Evolutionary conservation across 2,329 filamentous ascomycete species (phyloP), one percentile per base, ranked within the genome.

Genomic region (Fusarium sp.): DNA sequence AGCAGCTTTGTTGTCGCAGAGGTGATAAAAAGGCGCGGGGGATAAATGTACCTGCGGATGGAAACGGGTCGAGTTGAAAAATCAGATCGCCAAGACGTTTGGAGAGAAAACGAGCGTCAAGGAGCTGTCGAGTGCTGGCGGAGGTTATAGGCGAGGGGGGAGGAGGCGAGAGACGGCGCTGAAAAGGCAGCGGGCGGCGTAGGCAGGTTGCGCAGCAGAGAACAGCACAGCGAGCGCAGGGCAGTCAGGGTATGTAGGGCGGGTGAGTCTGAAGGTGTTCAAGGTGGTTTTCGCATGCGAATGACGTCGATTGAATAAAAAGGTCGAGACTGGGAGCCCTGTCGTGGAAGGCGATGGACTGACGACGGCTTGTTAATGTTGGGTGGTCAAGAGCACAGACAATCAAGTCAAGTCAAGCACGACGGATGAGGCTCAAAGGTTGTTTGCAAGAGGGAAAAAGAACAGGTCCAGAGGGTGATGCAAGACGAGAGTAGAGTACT

Each of bases 1-100:
- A 50, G 57, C 27, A 61, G 35, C 25, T 52, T 29, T 20, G 8
- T 61, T 65, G 57, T 65, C 60, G 58, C 45, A 57, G 61, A 50
- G 40, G 20, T 40, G 54, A 63, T 20, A 63, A 59, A 59, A 45
- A 31, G 57, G 35, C 29, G 52, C 20, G 40, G 40, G 63, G 56
- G 66, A 8, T 29, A 52, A 66, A 66, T 68, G 57, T 71, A 77
- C 76, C 63, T 69, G 56, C 54, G 68, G 63, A 63, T 71, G 58
- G 70, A 70, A 74, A 57, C 62, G 64, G 66, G 64, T 68, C 57
- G 60, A 66, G 70, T 63, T 57, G 65, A 69, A 63, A 67, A 75
- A 36, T 63, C 63, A 65, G 71, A 69, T 68, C 69, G 74, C 74
- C 74, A 78, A 77, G 76, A 67, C 66, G 73, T 65, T 74, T 77